phyloP scores from a whole-genome alignment of 495 filamentous ascomycete genomes.

The Neurospora sp. region DNA sequence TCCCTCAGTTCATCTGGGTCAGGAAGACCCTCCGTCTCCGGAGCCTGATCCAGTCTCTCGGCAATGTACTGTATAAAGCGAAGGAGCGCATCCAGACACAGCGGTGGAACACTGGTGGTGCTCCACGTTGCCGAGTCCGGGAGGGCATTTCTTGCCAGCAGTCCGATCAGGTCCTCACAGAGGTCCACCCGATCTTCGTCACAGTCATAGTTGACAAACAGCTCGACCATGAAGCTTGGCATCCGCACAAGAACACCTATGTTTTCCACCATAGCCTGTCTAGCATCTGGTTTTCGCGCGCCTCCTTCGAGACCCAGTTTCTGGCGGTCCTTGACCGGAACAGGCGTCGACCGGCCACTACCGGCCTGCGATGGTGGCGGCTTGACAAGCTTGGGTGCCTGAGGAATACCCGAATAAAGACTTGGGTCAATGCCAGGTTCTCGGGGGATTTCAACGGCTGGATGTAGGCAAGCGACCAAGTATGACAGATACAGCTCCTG shows the following conservation, averaged over 20 bases:
- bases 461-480: constrained; percentile 86
- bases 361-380: constrained; percentile 63
- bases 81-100: constrained; percentile 87
- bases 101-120: constrained; percentile 91
- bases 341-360: constrained; percentile 84
- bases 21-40: constrained; percentile 55
- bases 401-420: constrained; percentile 88
- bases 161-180: constrained; percentile 88
- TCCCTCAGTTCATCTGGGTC: constrained; percentile 51
- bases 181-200: constrained; percentile 86
- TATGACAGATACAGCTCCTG: constrained; percentile 96
- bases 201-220: constrained; percentile 98
- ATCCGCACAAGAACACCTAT: constrained; percentile 85
- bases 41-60: constrained; percentile 68
- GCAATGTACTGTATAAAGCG: constrained; percentile 86
- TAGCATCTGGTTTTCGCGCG: constrained; percentile 78
- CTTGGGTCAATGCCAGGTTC: constrained; percentile 85
- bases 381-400: constrained; percentile 77
- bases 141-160: constrained; percentile 88
- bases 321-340: constrained; percentile 86
- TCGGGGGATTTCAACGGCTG: constrained; percentile 79
- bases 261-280: constrained; percentile 98
- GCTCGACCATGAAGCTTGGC: constrained; percentile 85
- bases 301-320: constrained; percentile 92
- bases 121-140: constrained; percentile 98